Base-by-base conservation (phyloP, 129 eudicot species). In the Saposhnikovia divaricata region DNA sequence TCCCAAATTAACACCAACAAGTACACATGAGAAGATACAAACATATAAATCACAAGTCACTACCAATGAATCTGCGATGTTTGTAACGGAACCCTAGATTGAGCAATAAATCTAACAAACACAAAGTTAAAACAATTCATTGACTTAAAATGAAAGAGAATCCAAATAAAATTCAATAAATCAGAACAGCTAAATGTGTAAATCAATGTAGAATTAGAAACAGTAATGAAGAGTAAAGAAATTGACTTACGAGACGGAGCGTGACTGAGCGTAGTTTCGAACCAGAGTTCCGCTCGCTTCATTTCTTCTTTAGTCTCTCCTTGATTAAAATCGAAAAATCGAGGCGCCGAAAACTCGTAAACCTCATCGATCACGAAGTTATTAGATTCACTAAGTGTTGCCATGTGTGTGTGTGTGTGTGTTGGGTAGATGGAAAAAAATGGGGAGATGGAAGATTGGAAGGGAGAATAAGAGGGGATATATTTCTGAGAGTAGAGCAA, bases 241-340 rank as follows among this genome's bases (percentile, higher is more conserved):
- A 42, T 18, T 4, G 57, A 86, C 97, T 4, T 88, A 95, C 98
- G 98, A 48, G 98, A 95, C 53, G 98, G 98, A 47, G 98, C 97
- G 72, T 92, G 81, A 76, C 90, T 82, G 50, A 81, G 83, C 7
- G 87, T 79, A 9, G 83, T 82, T 23, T 95, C 90, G 40, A 95
- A 95, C 98, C 98, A 95, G 72, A 89, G 91, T 90, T 95, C 94
- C 11, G 96, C 93, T 27, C 55, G 55, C 8, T 80, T 85, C 39
- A 69, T 82, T 12, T 95, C 92, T 9, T 87, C 91, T 68, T 87
- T 84, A 0, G 92, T 85, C 76, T 94, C 98, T 51, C 89, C 97
- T 34, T 77, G 4, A 8, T 87, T 86, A 81, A 94, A 95, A 78
- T 92, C 98, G 43, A 86, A 90, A 76, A 90, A 95, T 34, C 83